Base-by-base conservation (phyloP, 371 early-diverging fungal species). In the Lichtheimia ramosa region DNA sequence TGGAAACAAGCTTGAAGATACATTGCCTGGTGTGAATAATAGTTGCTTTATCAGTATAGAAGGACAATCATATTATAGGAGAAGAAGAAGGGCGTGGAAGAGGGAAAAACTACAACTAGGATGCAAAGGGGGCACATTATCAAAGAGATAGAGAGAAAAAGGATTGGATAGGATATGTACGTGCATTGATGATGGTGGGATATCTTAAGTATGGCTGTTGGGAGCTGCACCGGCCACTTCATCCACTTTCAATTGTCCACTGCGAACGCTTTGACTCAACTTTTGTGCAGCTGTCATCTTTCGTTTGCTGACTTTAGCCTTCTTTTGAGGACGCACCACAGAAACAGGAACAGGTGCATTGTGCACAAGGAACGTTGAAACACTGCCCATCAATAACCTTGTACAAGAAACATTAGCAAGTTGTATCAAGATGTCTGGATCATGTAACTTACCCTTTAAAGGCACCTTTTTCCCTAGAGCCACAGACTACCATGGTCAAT, bases 321-420 rank as follows among this genome's bases (percentile, higher is more conserved):
- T 79, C 48, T 80, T 79, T 27, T 83, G 83, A 5, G 81, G 76
- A 10, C 86, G 77, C 12, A 85, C 83, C 16, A 85, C 83, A 43
- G 83, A 73, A 7, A 85, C 86, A 0, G 86, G 86, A 2, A 82
- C 74, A 12, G 83, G 81, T 1, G 86, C 81, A 46, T 83, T 85
- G 40, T 85, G 82, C 0, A 85, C 83, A 39, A 85, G 63, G 58
- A 74, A 85, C 12, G 83, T 81, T 25, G 83, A 83, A 3, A 85
- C 80, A 24, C 83, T 80, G 21, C 86, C 86, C 65, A 85, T 79
- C 2, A 83, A 52, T 58, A 85, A 68, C 0, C 75, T 77, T 34
- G 54, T n/a, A 7, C 34, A 58, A 7, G 56, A 15, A 24, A 39
- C 20, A 12, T 54, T 12, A 54, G 28, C 41, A 40, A 49, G 13